Percentiles rank a stretch among this genome's conserved stretches.
Evolutionary conservation across 2,329 filamentous ascomycete species (phyloP).

Genomic region (Penicillium sp.): DNA sequence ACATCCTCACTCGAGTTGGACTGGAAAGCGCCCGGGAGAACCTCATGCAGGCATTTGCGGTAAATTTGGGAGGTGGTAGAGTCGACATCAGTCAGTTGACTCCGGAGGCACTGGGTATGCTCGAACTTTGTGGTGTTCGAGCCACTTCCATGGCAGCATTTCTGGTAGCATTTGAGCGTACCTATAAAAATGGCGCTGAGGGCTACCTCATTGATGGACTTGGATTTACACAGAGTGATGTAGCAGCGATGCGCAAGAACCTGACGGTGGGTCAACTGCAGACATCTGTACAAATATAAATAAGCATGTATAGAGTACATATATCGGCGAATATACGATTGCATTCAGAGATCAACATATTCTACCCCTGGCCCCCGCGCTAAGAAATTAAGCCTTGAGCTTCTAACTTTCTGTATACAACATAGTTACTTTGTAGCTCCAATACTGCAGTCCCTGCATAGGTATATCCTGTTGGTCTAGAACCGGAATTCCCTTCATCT

Average conservation of each 20-base stretch:
- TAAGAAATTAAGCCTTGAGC: neutral
- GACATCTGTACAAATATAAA: neutral
- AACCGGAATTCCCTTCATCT: neutral
- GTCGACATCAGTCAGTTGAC: constrained; percentile 8
- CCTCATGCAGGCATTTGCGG: constrained; percentile 18
- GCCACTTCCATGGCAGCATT: constrained; percentile 27
- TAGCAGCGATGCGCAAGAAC: constrained; percentile 23
- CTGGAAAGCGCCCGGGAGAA: constrained; percentile 26
- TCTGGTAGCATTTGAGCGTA: constrained; percentile 22
- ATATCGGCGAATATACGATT: no score
- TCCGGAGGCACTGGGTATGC: constrained; percentile 25
- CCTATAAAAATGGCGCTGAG: constrained; percentile 21
- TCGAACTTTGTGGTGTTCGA: constrained; percentile 26
- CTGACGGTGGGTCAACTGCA: neutral
- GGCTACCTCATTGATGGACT: constrained; percentile 23
- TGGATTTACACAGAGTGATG: constrained; percentile 21
- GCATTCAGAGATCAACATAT: no score
- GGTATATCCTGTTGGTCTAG: neutral
- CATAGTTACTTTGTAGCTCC: no score
- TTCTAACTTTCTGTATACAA: neutral
- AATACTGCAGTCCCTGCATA: no score
- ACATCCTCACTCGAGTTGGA: constrained; percentile 43
- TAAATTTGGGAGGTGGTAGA: constrained; percentile 15
- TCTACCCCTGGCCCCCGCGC: neutral
- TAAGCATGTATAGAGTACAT: neutral